Percentiles rank a stretch among this genome's conserved stretches.
Conservation (phyloP, 2,329 filamentous ascomycete genomes). For the Penicillium sp. region DNA sequence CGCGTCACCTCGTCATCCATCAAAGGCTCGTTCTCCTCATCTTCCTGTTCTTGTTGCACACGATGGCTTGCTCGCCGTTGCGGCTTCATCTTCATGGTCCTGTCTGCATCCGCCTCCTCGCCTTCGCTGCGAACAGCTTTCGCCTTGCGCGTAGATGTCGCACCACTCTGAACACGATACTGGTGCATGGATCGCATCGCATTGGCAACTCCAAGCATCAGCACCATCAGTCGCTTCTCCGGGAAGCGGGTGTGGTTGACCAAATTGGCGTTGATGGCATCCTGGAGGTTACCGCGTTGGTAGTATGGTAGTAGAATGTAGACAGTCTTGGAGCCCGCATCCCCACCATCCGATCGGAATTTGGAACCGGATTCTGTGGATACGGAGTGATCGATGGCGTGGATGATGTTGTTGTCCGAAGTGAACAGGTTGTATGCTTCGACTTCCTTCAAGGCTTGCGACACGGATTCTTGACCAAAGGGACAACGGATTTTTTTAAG, state of each 20-base stretch:
- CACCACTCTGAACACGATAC: constrained; percentile 66
- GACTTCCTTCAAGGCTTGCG: constrained; percentile 93
- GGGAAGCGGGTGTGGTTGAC: constrained; percentile 93
- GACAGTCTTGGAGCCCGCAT: constrained; percentile 79
- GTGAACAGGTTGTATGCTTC: constrained; percentile 93
- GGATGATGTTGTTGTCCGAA: constrained; percentile 81
- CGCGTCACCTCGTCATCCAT: constrained; percentile 75
- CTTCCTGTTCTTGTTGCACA: constrained; percentile 66
- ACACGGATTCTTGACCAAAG: constrained; percentile 93
- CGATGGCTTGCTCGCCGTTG: constrained; percentile 46
- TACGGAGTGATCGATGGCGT: constrained; percentile 78
- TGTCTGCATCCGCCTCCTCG: constrained; percentile 53
- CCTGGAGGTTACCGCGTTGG: constrained; percentile 89
- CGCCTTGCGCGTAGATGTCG: constrained; percentile 56
- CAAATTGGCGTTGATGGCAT: constrained; percentile 97
- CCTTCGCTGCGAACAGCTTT: constrained; percentile 58
- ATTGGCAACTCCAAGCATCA: constrained; percentile 90
- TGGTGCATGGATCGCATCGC: constrained; percentile 90
- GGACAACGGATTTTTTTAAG: constrained; percentile 99
- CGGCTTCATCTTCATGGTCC: constrained; percentile 38
- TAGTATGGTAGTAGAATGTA: constrained; percentile 98
- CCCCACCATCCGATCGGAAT: constrained; percentile 57
- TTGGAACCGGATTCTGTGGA: constrained; percentile 66
- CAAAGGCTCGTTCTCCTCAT: constrained; percentile 77
- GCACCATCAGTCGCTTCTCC: constrained; percentile 79